Base-by-base conservation (phyloP, 257 asterid species). In the Perilla frutescens region DNA sequence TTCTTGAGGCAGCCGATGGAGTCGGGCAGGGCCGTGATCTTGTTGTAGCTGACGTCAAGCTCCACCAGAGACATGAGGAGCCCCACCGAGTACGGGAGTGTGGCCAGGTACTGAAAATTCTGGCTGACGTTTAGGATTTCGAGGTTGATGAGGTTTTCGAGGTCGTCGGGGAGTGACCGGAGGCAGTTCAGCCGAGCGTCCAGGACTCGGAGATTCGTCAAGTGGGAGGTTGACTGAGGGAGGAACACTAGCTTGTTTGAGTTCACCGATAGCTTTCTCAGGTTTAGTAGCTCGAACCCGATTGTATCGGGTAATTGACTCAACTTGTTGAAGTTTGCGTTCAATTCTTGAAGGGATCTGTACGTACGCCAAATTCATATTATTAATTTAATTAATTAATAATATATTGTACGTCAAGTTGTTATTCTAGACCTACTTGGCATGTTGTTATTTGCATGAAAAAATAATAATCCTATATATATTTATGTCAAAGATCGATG, bases 111-210 rank as follows among this genome's bases (percentile, higher is more conserved):
- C 4, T 93, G 98, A 77, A 93, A 93, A 12, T 93, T 93, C 69
- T 93, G 98, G 81, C 98, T 93, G 0, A 93, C 78, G 51, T 89
- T 91, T 4, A 93, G 92, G 80, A 82, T 73, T 50, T 88, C 68
- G 11, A 93, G 97, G 78, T 88, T 91, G 58, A 86, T 80, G 10
- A 93, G 86, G 70, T 91, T 91, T 39, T 93, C 98, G 2, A 93
- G 90, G 73, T 93, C 98, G 5, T 87, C 88, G 1, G 98, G 98
- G 44, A 93, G 96, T 9, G 90, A 75, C 0, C 85, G 87, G 48
- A 93, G 88, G 76, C 96, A 89, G 88, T 93, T 93, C 44, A 93
- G 84, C 34, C 97, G 88, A 10, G 90, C 98, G 32, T 93, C 98
- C 0, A 93, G 81, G 50, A 77, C 61, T 0, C 85, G 88, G n/a